Percentiles rank a stretch among this genome's conserved stretches.
Evolutionary conservation across 495 filamentous ascomycete species (phyloP).

Genomic region (Neurospora africana): DNA sequence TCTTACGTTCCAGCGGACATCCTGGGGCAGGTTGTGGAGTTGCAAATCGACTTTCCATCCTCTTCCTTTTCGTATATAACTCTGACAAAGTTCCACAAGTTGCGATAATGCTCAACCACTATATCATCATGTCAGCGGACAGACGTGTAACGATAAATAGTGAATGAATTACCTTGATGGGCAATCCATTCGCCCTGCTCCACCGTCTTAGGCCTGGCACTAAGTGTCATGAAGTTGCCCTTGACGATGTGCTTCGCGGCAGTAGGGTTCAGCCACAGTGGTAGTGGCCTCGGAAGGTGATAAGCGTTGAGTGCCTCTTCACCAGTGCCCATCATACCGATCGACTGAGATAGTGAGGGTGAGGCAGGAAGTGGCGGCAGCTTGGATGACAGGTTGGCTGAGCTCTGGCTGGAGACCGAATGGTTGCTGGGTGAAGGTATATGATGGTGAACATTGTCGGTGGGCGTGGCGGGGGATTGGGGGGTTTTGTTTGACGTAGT

Average conservation of each 20-base stretch:
- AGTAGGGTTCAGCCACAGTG: constrained; percentile 46
- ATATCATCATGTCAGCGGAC: constrained; percentile 4
- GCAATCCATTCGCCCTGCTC: constrained; percentile 90
- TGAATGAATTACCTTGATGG: constrained; percentile 64
- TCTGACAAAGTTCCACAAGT: constrained; percentile 72
- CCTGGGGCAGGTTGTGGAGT: constrained; percentile 67
- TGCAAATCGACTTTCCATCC: constrained; percentile 67
- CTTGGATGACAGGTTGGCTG: constrained; percentile 38
- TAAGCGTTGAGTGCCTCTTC: constrained; percentile 41
- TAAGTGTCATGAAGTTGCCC: constrained; percentile 92
- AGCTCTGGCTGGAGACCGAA: constrained; percentile 35
- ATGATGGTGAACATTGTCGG: constrained; percentile 19
- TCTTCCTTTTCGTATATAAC: constrained; percentile 71
- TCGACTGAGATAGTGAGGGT: constrained; percentile 24
- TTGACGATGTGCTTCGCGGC: constrained; percentile 82
- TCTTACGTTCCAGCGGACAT: constrained; percentile 86
- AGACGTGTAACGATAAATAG: neutral
- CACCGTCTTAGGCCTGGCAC: constrained; percentile 76
- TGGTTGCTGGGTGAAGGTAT: constrained; percentile 33
- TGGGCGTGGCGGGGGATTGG: constrained; percentile 18
- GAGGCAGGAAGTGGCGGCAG: constrained; percentile 42
- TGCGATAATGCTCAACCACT: constrained; percentile 87
- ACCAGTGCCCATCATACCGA: constrained; percentile 18
- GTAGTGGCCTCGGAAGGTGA: constrained; percentile 36
- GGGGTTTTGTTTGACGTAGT: constrained; percentile 29